Conservation (phyloP, 2,329 filamentous ascomycete genomes). For the Pyricularia grisea region DNA sequence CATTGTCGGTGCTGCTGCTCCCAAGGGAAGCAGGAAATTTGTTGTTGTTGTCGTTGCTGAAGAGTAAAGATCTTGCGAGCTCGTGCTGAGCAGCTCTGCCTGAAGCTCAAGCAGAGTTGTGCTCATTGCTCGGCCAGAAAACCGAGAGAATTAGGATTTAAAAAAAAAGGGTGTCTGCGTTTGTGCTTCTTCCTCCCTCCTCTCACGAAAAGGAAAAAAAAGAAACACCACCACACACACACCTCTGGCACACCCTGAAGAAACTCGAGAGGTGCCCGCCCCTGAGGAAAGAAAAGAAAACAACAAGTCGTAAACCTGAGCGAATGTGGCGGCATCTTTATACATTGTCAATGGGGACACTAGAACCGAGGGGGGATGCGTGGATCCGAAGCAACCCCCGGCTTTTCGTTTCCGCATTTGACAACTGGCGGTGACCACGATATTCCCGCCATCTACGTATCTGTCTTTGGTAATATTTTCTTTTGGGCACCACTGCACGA, state of each 20-base stretch:
- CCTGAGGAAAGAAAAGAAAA: neutral
- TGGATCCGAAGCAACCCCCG: neutral
- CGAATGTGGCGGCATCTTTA: neutral
- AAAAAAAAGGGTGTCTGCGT: neutral
- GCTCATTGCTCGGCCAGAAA: neutral
- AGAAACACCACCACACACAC: neutral
- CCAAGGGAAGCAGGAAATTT: neutral
- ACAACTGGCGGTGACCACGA: neutral
- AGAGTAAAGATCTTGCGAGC: neutral
- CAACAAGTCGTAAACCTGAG: neutral
- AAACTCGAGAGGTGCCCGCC: constrained; percentile 1
- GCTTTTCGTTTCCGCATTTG: neutral
- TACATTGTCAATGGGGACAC: neutral
- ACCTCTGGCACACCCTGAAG: neutral
- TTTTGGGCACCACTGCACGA: neutral
- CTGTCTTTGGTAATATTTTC: neutral
- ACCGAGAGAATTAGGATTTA: neutral
- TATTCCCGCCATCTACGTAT: neutral
- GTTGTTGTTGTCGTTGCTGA: neutral
- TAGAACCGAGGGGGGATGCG: neutral
- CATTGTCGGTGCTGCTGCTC: neutral
- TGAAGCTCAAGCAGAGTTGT: neutral
- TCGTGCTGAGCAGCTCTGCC: neutral
- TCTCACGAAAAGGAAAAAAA: neutral
- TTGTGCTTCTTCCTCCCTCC: neutral